phyloP scores from a whole-genome alignment of 495 filamentous ascomycete species.

The Alectoria sarmentosa region DNA sequence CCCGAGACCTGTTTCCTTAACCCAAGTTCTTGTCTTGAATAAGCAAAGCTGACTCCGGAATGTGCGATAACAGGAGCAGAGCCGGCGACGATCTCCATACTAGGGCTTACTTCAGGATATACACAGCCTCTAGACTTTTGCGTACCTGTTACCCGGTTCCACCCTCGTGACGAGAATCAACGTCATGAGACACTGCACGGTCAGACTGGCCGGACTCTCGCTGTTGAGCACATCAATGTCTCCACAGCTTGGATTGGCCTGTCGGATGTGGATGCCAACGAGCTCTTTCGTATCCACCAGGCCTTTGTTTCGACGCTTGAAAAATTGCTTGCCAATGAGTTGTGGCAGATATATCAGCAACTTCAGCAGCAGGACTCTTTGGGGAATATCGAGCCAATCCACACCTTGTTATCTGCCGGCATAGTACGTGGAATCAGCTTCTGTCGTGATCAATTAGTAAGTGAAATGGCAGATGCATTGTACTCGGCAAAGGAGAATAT shows the following conservation, averaged over 20 bases:
- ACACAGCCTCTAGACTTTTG: slow-evolving; percentile 17
- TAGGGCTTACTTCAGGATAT: slow-evolving; percentile 9
- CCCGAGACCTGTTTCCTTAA: no score
- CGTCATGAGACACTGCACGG: not conserved
- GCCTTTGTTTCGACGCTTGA: slow-evolving; percentile 19
- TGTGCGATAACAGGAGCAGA: no score
- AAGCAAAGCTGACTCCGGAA: no score
- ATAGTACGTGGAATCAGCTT: slow-evolving; percentile 13
- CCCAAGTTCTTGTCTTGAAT: no score
- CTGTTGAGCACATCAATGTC: slow-evolving; percentile 20
- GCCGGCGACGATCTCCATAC: slow-evolving; percentile 8
- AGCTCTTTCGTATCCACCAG: slow-evolving; percentile 21
- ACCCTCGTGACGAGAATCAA: slow-evolving; percentile 8
- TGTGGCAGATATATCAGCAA: slow-evolving; percentile 15
- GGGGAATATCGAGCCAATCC: slow-evolving; percentile 1
- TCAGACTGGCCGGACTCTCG: slow-evolving; percentile 1
- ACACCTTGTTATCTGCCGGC: slow-evolving; percentile 9
- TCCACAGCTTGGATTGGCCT: slow-evolving; percentile 26
- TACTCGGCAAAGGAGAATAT: slow-evolving; percentile 11
- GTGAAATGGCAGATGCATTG: slow-evolving; percentile 16
- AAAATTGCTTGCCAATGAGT: slow-evolving; percentile 17
- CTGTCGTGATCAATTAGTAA: slow-evolving; percentile 14
- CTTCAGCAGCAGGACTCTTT: slow-evolving; percentile 9
- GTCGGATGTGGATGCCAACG: slow-evolving; percentile 12
- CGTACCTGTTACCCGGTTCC: slow-evolving; percentile 15